Evolutionary conservation across 2,329 filamentous ascomycete species (phyloP), one percentile per base, ranked within the genome.

Genomic region (Neodidymelliopsis sp.): DNA sequence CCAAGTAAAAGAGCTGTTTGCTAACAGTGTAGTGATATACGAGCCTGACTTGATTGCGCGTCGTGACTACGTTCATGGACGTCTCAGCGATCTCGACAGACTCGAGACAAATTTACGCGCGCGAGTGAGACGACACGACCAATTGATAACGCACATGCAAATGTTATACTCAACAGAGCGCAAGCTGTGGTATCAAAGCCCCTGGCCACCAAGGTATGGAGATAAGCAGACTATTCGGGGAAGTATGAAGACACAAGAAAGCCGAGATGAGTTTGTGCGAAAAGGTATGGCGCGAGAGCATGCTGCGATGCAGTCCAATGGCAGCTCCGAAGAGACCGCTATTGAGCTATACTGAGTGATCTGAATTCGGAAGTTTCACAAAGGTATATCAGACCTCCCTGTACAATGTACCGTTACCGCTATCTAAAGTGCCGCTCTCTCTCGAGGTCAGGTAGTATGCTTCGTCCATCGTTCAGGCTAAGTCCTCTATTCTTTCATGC

Each of bases 401-500:
- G n/a, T n/a, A n/a, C n/a, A n/a, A n/a, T n/a, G n/a, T n/a, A n/a
- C n/a, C n/a, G n/a, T n/a, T n/a, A n/a, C n/a, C n/a, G n/a, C n/a
- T n/a, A n/a, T n/a, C n/a, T n/a, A n/a, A n/a, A n/a, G n/a, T n/a
- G n/a, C n/a, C n/a, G n/a, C n/a, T n/a, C n/a, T n/a, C n/a, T n/a
- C n/a, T n/a, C n/a, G n/a, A n/a, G n/a, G n/a, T n/a, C n/a, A n/a
- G n/a, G n/a, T n/a, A n/a, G n/a, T n/a, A n/a, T n/a, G n/a, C n/a
- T n/a, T n/a, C n/a, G n/a, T n/a, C n/a, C n/a, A n/a, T n/a, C n/a
- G n/a, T n/a, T n/a, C n/a, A n/a, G n/a, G n/a, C n/a, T 22, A 22
- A 8, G 31, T 19, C 20, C 5, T 25, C 31, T 37, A 12, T 29
- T 40, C 30, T 11, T 39, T 31, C 18, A 88, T 86, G 0, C 83